Percentiles rank a stretch among this genome's conserved stretches.
Conservation (phyloP, 2,329 filamentous ascomycete genomes). For the Sclerotinia borealis region DNA sequence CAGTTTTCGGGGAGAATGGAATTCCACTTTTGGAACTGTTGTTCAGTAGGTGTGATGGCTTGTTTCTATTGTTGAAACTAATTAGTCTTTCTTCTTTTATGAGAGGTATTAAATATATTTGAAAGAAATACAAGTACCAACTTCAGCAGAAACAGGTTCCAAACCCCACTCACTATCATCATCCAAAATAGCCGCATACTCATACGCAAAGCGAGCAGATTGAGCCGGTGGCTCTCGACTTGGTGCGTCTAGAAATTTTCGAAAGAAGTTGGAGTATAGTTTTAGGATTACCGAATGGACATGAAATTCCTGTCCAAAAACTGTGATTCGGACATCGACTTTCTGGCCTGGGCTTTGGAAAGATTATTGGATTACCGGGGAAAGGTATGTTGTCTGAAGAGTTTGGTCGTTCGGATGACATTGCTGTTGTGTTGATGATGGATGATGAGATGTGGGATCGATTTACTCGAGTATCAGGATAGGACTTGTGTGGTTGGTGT, state of each 20-base stretch:
- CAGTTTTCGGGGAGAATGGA: no score
- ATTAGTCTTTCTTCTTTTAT: no score
- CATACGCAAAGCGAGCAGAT: constrained; percentile 13
- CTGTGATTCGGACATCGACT: background rate
- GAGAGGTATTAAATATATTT: no score
- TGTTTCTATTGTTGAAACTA: background rate
- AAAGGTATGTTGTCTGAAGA: no score
- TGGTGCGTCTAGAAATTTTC: constrained; percentile 8
- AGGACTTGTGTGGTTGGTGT: no score
- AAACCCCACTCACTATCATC: constrained; percentile 16
- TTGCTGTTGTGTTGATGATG: no score
- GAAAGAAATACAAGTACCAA: background rate
- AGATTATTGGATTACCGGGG: no score
- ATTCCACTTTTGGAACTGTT: no score
- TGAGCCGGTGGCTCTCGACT: background rate
- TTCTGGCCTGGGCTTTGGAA: background rate
- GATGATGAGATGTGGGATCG: no score
- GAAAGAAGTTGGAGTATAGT: constrained; percentile 14
- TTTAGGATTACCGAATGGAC: constrained; percentile 15
- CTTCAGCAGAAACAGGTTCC: constrained; percentile 9
- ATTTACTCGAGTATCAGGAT: no score
- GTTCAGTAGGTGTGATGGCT: background rate
- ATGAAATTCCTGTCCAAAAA: constrained; percentile 12
- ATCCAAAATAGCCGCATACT: constrained; percentile 19
- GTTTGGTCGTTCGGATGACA: no score